phyloP scores from a whole-genome alignment of 2,329 filamentous ascomycete species.

The Aspergillus chevalieri region DNA sequence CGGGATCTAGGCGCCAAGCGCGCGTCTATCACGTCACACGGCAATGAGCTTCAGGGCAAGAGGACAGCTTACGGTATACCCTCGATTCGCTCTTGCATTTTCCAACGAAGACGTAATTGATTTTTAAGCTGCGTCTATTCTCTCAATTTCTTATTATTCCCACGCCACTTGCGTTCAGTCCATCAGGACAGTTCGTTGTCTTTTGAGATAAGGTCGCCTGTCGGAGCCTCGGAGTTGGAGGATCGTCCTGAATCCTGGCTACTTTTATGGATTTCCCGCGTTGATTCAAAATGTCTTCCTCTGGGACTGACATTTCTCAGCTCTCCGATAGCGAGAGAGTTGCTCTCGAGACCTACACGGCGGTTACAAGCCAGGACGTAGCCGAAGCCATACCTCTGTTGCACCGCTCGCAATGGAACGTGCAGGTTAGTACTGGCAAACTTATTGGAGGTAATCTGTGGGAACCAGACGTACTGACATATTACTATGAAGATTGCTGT shows the following conservation, averaged over 20 bases:
- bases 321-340: constrained; percentile 74
- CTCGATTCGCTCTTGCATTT: not conserved
- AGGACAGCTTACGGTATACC: constrained; percentile 10
- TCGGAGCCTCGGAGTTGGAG: not conserved
- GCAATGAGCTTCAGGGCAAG: constrained; percentile 13
- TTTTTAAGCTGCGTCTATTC: not conserved
- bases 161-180: not conserved
- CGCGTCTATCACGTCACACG: constrained; percentile 14
- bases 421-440: constrained; percentile 54
- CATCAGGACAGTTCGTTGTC: not conserved
- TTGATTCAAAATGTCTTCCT: constrained; percentile 40
- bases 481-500: constrained; percentile 69
- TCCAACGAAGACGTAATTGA: not conserved
- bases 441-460: not conserved
- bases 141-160: not conserved
- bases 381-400: constrained; percentile 72
- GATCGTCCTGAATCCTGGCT: not conserved
- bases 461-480: constrained; percentile 7
- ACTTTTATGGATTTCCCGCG: constrained; percentile 17
- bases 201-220: not conserved
- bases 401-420: constrained; percentile 89
- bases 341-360: constrained; percentile 79
- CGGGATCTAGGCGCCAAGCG: constrained; percentile 9
- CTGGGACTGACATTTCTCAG: constrained; percentile 51
- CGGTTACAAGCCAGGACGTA: constrained; percentile 77